Evolutionary conservation across 2,329 filamentous ascomycete species (phyloP).

Genomic region (Cordyceps tenuipes): DNA sequence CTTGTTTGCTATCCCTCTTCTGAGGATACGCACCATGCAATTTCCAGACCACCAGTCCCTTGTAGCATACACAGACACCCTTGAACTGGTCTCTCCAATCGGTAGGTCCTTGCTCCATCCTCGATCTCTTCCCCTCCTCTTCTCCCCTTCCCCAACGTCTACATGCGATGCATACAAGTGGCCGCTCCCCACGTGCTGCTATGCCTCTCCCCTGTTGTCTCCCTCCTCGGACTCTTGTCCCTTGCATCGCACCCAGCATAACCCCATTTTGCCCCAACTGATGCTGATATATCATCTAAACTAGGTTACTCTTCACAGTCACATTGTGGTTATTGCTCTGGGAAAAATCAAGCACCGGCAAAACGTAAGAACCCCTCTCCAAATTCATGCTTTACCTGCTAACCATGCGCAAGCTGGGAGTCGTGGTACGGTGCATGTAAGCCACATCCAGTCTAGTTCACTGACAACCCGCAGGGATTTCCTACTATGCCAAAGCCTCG

Average conservation of each 20-base stretch:
- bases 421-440: not conserved
- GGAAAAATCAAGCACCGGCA: slow-evolving; percentile 40
- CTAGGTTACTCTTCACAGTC: slow-evolving; percentile 44
- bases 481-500: slow-evolving; percentile 59
- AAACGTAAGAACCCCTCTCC: slow-evolving; percentile 29
- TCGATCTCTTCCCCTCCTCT: not conserved
- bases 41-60: not conserved
- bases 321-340: slow-evolving; percentile 45
- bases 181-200: slow-evolving; percentile 1
- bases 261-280: too few relatives aligned
- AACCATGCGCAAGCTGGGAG: not conserved
- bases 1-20: not conserved
- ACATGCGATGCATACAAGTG: not conserved
- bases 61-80: not conserved
- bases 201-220: not conserved
- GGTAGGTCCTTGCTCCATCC: not conserved
- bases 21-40: not conserved
- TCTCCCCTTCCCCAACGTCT: not conserved
- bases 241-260: not conserved
- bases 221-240: not conserved
- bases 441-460: not conserved
- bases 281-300: not conserved
- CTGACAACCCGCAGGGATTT: slow-evolving; percentile 46
- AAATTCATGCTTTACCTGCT: not conserved
- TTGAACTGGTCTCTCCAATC: slow-evolving; percentile 8